Evolutionary conservation across 768 basidiomycete species (phyloP).

Genomic region (Trametes elegans): DNA sequence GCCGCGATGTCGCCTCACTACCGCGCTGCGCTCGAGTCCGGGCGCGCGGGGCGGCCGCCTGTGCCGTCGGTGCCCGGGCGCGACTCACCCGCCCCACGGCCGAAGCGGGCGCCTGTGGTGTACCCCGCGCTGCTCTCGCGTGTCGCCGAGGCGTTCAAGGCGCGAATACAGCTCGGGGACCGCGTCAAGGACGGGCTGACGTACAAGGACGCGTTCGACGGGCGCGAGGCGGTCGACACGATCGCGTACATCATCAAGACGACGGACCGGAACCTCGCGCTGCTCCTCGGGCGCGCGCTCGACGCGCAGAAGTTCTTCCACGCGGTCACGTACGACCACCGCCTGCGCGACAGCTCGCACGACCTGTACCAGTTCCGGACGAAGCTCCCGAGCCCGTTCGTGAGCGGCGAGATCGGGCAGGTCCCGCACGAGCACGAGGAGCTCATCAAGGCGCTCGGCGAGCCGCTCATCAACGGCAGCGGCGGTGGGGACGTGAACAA

Average conservation of each 20-base stretch:
- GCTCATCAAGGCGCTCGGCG: constrained; percentile 25
- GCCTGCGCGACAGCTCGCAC: constrained; percentile 79
- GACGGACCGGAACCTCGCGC: constrained; percentile 91
- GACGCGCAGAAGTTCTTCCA: constrained; percentile 99
- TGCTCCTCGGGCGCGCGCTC: constrained; percentile 91
- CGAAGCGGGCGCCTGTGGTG: constrained; percentile 65
- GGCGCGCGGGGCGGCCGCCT: constrained; percentile 27
- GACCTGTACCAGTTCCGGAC: constrained; percentile 95
- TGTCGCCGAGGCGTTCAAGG: constrained; percentile 90
- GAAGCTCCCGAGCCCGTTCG: constrained; percentile 79
- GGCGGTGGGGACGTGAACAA: constrained; percentile 24
- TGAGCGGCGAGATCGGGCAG: constrained; percentile 64
- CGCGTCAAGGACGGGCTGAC: constrained; percentile 92
- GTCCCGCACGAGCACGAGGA: constrained; percentile 37
- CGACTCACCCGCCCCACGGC: constrained; percentile 35
- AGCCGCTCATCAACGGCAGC: constrained; percentile 30
- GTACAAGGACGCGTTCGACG: constrained; percentile 96
- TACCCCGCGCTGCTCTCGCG: constrained; percentile 96
- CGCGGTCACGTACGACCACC: constrained; percentile 98
- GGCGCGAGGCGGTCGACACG: constrained; percentile 94
- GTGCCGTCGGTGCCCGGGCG: constrained; percentile 29
- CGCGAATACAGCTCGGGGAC: constrained; percentile 74
- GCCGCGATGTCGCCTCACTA: constrained; percentile 48
- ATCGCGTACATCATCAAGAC: constrained; percentile 99
- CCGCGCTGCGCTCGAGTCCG: constrained; percentile 43